Evolutionary conservation across 345 rosid species (phyloP), one percentile per base, ranked within the genome.

Genomic region (Citrus maxima): DNA sequence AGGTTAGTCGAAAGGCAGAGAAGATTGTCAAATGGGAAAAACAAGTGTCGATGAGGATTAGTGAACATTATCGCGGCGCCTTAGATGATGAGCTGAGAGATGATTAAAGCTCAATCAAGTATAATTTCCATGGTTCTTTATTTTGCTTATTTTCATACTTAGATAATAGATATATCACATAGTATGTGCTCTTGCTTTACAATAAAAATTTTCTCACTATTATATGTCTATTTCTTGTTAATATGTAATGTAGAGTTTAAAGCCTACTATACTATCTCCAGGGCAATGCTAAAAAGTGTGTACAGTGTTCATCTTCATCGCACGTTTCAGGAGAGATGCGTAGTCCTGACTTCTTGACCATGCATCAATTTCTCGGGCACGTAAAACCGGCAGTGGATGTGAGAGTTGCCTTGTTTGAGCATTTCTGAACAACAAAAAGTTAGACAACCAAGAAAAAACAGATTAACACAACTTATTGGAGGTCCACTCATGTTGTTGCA

Each of bases 321-420:
- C 96, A n/a, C 88, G 92, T 77, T 84, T 88, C 80, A 95, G 84
- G 82, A 95, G 94, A 77, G 78, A 68, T 49, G 54, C 87, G 80
- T 92, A 95, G 19, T 89, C 95, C 27, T 58, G 82, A 88, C 96
- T 91, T 86, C 93, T 90, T 22, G 99, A 93, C 99, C 98, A 95
- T 46, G 90, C 93, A 75, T 93, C 99, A 70, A 93, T 91, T 87
- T 95, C 98, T 61, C 98, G 95, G 56, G 99, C 99, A 59, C 98
- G 99, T n/a, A 95, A 93, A 83, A 95, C 98, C 7, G 97, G 99
- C 80, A 93, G 82, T 40, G 99, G 99, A 80, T 93, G 99, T 35
- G 97, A 95, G 59, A 95, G 87, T 83, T 93, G 95, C 80, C 95
- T 89, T 6, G 94, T 95, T 90, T 93, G 99, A 84, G 98, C 97